phyloP scores from a whole-genome alignment of 805 yeast species.

The Zygosaccharomyces siamensis region DNA sequence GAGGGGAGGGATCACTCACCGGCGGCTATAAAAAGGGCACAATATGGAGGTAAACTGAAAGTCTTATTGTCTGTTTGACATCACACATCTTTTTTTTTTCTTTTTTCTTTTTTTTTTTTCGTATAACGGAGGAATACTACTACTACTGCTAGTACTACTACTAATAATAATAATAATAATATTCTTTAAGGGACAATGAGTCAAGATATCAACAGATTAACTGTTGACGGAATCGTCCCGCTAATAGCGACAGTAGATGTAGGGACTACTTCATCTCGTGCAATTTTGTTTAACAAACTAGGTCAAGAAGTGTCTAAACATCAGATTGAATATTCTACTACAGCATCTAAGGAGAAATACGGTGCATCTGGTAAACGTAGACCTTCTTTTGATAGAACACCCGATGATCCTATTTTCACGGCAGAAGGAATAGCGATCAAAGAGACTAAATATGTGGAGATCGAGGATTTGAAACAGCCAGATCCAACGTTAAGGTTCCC shows the following conservation, averaged over 20 bases:
- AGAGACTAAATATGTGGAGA: conserved; percentile 52
- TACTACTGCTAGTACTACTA: no score
- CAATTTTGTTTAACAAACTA: conserved; percentile 65
- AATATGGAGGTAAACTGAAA: neutral
- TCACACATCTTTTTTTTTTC: no score
- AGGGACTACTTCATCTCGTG: conserved; percentile 90
- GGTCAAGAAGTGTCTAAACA: conserved; percentile 82
- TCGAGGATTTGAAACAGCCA: conserved; percentile 45
- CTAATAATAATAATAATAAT: neutral
- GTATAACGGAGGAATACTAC: neutral
- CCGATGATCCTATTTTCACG: conserved; percentile 50
- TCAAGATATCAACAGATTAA: conserved; percentile 5
- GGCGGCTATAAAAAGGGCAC: neutral
- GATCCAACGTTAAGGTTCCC: conserved; percentile 72
- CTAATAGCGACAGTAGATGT: conserved; percentile 73
- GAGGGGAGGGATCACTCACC: neutral
- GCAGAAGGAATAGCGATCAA: conserved; percentile 71
- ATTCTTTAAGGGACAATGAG: neutral
- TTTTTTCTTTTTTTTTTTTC: neutral
- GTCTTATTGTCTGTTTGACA: no score
- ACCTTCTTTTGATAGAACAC: conserved; percentile 36
- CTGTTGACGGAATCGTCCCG: conserved; percentile 28
- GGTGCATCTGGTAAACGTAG: conserved; percentile 44
- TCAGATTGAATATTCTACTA: conserved; percentile 82
- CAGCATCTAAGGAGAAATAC: conserved; percentile 51